A percentile compares a stretch with the other conserved stretches of the same genome.
Evolutionary conservation across 2,329 filamentous ascomycete genomes (phyloP).

Genomic region (Fusarium dimerum): DNA sequence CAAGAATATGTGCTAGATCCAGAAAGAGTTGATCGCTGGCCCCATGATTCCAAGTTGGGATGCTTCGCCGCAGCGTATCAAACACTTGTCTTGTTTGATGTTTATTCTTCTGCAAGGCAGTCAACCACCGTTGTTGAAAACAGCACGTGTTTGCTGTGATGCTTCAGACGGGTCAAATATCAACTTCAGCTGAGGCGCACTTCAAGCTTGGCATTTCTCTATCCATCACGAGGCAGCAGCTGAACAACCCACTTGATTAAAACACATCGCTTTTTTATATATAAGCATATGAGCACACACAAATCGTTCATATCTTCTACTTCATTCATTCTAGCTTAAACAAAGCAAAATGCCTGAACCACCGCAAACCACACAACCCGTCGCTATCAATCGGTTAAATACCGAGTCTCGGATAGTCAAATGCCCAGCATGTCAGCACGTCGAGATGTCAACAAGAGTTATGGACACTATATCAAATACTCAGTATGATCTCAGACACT

Average conservation of each 20-base stretch:
- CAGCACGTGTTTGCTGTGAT: not conserved
- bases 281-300: too few relatives aligned
- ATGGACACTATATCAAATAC: slow-evolving; percentile 8
- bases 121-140: too few relatives aligned
- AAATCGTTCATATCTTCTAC: too few relatives aligned
- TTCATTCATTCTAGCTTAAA: too few relatives aligned
- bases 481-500: not conserved
- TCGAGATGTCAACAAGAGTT: slow-evolving; percentile 5
- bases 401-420: slow-evolving; percentile 4
- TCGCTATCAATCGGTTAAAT: slow-evolving; percentile 3
- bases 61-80: too few relatives aligned
- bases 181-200: not conserved
- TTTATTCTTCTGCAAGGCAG: too few relatives aligned
- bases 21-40: too few relatives aligned
- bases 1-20: too few relatives aligned
- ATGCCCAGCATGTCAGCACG: slow-evolving; percentile 8
- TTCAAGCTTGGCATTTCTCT: not conserved
- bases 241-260: not conserved
- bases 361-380: not conserved
- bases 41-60: too few relatives aligned
- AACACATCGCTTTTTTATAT: too few relatives aligned
- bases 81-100: too few relatives aligned
- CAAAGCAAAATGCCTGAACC: too few relatives aligned
- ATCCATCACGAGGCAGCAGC: not conserved
- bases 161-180: not conserved